Conservation (phyloP, 306 rosid species). For the Vigna trinervia region DNA sequence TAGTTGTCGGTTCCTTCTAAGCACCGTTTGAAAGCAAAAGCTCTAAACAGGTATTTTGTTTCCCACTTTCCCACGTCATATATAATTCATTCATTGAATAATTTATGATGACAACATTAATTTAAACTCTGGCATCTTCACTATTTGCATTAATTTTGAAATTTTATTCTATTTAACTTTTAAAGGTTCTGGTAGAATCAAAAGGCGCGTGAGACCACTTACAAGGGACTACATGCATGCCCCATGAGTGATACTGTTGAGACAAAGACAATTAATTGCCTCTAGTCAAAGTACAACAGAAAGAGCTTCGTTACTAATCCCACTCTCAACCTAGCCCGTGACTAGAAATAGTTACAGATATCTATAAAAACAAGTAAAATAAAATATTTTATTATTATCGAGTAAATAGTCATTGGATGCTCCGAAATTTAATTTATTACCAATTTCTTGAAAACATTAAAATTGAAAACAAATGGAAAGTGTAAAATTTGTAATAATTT, state of each 20-base stretch:
- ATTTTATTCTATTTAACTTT: neutral
- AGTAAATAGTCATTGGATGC: too few species aligned
- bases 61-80: too few species aligned
- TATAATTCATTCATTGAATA: neutral
- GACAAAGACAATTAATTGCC: neutral
- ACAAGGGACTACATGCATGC: neutral
- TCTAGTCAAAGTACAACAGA: neutral
- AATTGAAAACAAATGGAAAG: too few species aligned
- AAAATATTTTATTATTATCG: too few species aligned
- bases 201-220: conserved; percentile 8
- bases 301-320: neutral
- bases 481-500: too few species aligned
- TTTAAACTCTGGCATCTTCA: neutral
- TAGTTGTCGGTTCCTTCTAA: neutral
- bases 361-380: too few species aligned
- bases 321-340: conserved; percentile 17
- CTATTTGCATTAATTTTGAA: neutral
- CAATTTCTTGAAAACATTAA: too few species aligned
- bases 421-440: too few species aligned
- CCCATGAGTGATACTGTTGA: too few species aligned
- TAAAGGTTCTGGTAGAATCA: too few species aligned
- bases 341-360: neutral
- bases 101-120: neutral
- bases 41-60: too few species aligned
- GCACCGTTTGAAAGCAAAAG: neutral